Conservation (phyloP, 2,329 filamentous ascomycete species). For the Fusarium falciforme region DNA sequence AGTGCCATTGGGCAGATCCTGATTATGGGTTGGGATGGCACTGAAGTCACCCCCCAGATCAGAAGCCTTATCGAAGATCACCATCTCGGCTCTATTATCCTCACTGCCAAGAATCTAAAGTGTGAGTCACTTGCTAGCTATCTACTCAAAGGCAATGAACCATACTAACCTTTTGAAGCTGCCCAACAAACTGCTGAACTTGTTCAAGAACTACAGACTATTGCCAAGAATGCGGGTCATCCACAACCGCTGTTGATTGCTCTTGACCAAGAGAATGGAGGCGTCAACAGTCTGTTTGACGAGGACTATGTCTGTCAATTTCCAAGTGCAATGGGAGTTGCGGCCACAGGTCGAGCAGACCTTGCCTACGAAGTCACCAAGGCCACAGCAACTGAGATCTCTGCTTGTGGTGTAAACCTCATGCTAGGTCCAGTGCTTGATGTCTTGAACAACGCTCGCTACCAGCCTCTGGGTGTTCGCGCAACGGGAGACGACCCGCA, state of each 20-base stretch:
- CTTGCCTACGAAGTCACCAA: constrained; percentile 91
- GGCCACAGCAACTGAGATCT: constrained; percentile 91
- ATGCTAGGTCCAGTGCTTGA: constrained; percentile 95
- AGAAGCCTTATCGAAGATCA: constrained; percentile 83
- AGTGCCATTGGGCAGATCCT: constrained; percentile 81
- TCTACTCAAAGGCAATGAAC: constrained; percentile 3
- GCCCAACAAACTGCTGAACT: constrained; percentile 89
- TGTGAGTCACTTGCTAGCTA: constrained; percentile 62
- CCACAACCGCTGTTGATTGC: constrained; percentile 90
- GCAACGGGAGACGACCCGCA: constrained; percentile 94
- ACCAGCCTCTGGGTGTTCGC: constrained; percentile 89
- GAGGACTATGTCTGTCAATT: constrained; percentile 97
- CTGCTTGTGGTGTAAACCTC: constrained; percentile 94
- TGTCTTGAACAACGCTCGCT: constrained; percentile 91
- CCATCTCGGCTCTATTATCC: constrained; percentile 87
- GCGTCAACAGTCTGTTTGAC: constrained; percentile 96
- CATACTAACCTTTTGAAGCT: constrained; percentile 64
- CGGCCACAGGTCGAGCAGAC: constrained; percentile 87
- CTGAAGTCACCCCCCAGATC: constrained; percentile 85
- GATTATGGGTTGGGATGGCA: constrained; percentile 89
- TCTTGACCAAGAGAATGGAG: constrained; percentile 97
- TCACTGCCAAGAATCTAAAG: constrained; percentile 88
- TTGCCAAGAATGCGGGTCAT: constrained; percentile 90
- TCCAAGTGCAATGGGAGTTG: constrained; percentile 95
- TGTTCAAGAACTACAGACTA: constrained; percentile 91